phyloP scores from a whole-genome alignment of 2,329 filamentous ascomycete genomes.

The Paraphoma chrysanthemicola region DNA sequence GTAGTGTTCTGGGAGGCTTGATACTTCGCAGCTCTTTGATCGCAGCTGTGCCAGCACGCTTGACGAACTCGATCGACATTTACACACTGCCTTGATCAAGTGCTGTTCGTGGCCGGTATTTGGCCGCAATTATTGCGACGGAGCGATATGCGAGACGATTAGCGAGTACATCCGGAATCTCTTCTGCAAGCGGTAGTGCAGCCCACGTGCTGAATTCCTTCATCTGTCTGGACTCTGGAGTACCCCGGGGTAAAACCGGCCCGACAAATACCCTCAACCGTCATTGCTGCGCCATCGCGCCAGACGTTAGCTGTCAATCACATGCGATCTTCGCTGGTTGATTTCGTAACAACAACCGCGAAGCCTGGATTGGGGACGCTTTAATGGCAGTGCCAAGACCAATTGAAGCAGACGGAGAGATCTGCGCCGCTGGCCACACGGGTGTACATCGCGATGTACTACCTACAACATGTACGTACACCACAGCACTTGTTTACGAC shows the following conservation, averaged over 20 bases:
- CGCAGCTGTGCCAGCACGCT: conserved; percentile 20
- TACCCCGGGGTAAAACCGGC: conserved; percentile 25
- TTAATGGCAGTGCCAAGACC: not conserved
- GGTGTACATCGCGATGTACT: not conserved
- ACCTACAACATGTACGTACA: not conserved
- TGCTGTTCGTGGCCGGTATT: not conserved
- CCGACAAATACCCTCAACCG: conserved; percentile 1
- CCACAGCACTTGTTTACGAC: not conserved
- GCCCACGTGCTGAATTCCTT: not conserved
- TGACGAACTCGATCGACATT: conserved; percentile 35
- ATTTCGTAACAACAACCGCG: conserved; percentile 33
- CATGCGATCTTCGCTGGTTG: conserved; percentile 26
- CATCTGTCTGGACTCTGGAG: not conserved
- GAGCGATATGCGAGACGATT: too few species aligned
- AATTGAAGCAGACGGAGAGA: conserved; percentile 9
- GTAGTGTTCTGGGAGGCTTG: conserved; percentile 25
- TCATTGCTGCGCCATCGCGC: conserved; percentile 7
- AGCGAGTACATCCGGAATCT: too few species aligned
- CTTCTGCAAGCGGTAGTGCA: too few species aligned
- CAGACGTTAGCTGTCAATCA: conserved; percentile 20
- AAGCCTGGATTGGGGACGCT: conserved; percentile 10
- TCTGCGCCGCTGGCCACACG: not conserved
- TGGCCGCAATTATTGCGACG: too few species aligned
- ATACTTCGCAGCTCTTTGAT: conserved; percentile 30
- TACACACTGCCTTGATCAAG: conserved; percentile 17